phyloP scores from a whole-genome alignment of 1,284 basidiomycete genomes.

The Sparassis latifolia region DNA sequence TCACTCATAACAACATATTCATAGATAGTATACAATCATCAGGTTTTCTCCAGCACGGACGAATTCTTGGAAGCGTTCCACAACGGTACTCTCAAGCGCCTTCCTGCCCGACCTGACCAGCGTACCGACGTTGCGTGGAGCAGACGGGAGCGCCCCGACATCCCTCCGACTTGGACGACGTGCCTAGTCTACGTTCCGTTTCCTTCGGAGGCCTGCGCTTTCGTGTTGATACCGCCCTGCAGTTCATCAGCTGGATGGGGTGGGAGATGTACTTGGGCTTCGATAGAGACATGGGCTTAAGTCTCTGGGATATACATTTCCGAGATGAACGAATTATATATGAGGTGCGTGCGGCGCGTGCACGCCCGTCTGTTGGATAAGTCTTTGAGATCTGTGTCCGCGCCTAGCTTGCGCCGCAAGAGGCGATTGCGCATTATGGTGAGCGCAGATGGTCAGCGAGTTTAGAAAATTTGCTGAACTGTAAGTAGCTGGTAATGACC shows the following conservation, averaged over 20 bases:
- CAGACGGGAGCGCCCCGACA: conserved; percentile 34
- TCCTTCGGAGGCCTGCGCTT: conserved; percentile 54
- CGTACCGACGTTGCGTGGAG: conserved; percentile 35
- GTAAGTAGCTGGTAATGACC: conserved; percentile 51
- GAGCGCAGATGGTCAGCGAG: neutral
- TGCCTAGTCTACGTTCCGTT: conserved; percentile 54
- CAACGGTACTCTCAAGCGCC: conserved; percentile 44
- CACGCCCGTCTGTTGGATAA: no score
- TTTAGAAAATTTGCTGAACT: conserved; percentile 1
- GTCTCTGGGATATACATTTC: conserved; percentile 62
- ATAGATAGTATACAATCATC: conserved; percentile 53
- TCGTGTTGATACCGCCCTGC: conserved; percentile 42
- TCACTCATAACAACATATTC: neutral
- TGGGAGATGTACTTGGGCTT: conserved; percentile 60
- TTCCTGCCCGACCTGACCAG: conserved; percentile 27
- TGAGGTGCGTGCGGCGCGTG: conserved; percentile 31
- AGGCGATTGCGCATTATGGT: conserved; percentile 61
- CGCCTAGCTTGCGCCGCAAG: conserved; percentile 46
- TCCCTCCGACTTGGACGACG: conserved; percentile 47
- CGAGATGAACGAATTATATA: conserved; percentile 57
- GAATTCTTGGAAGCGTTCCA: conserved; percentile 47
- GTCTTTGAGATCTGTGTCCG: neutral
- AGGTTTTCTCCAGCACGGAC: conserved; percentile 41
- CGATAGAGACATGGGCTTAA: conserved; percentile 60
- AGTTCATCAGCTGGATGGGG: conserved; percentile 62